Conservation (phyloP, 305 asterid genomes). For the Rubia peregrina region DNA sequence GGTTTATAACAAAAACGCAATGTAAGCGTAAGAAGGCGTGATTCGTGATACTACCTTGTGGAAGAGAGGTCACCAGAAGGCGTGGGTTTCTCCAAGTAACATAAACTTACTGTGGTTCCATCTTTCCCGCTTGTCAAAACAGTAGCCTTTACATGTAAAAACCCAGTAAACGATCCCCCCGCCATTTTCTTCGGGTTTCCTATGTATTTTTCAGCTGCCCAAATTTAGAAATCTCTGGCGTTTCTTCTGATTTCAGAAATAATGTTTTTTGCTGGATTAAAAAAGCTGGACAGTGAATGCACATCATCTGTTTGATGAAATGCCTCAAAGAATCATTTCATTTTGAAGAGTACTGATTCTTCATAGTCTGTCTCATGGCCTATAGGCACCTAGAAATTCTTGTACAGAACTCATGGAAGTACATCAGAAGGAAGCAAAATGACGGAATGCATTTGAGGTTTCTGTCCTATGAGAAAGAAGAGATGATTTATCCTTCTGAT, state of each 20-base stretch:
- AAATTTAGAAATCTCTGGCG: background rate
- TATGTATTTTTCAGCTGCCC: background rate
- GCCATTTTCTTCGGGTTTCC: background rate
- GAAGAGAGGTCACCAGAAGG: background rate
- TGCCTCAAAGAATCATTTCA: slow-evolving; percentile 17
- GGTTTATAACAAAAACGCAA: too few species aligned
- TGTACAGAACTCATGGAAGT: slow-evolving; percentile 25
- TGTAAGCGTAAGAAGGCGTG: too few species aligned
- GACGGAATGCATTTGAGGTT: slow-evolving; percentile 20
- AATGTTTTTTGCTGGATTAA: background rate
- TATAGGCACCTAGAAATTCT: slow-evolving; percentile 19
- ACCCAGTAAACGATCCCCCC: background rate
- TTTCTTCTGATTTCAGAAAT: background rate
- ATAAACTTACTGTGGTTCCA: background rate
- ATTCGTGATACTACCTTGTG: too few species aligned
- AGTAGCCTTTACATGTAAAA: background rate
- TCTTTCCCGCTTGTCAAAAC: background rate
- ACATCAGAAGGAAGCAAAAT: slow-evolving; percentile 12
- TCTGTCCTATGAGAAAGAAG: slow-evolving; percentile 24
- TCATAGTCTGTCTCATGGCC: slow-evolving; percentile 29
- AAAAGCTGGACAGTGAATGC: background rate
- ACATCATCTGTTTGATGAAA: slow-evolving; percentile 37
- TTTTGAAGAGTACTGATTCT: background rate
- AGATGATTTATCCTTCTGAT: slow-evolving; percentile 40
- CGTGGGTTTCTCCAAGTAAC: background rate